Base-by-base conservation (phyloP, 345 rosid species). In the Populus ilicifolia region DNA sequence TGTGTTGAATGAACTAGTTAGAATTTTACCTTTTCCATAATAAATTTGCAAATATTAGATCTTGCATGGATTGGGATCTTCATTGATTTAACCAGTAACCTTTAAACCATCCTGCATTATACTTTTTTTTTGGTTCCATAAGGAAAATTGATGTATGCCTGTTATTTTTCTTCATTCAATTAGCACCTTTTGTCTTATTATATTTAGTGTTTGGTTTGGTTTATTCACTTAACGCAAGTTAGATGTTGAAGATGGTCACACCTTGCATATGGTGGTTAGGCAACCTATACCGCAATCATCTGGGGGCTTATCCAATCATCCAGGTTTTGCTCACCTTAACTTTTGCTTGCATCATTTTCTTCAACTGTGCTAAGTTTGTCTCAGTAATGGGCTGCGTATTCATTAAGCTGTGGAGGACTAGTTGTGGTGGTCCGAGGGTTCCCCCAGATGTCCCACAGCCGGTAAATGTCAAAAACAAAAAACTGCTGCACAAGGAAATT, bases 171-270 rank as follows among this genome's bases (percentile, higher is more conserved):
- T 30, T 5, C 10, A 17, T 23, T 56, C 69, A 23, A 13, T 59
- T 23, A 59, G 64, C 29, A 23, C 2, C 23, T n/a, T n/a, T 10
- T 27, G 25, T 46, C 21, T 23, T 56, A n/a, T 30, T 20, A 6
- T 62, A 43, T 61, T 65, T 6, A 43, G 35, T 21, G 35, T 48
- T 54, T 52, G 50, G 25, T 30, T 78, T 54, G 46, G n/a, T 67
- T 23, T 71, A 46, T 62, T 77, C 50, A 63, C 89, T 87, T 88
- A 88, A 89, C 81, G 23, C 78, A 77, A 48, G 75, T 75, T 80
- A 92, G 97, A 92, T 85, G 94, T 92, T 30, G 97, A 92, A 87
- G 94, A 92, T 69, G 94, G 97, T 77, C 97, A 92, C 80, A 92
- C 97, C 67, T 83, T 92, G 85, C 97, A 92, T 83, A 76, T 92